A percentile compares a stretch with the other conserved stretches of the same genome.
Evolutionary conservation across 2,329 filamentous ascomycete genomes (phyloP).

Genomic region (Penicillium sclerotigenum): DNA sequence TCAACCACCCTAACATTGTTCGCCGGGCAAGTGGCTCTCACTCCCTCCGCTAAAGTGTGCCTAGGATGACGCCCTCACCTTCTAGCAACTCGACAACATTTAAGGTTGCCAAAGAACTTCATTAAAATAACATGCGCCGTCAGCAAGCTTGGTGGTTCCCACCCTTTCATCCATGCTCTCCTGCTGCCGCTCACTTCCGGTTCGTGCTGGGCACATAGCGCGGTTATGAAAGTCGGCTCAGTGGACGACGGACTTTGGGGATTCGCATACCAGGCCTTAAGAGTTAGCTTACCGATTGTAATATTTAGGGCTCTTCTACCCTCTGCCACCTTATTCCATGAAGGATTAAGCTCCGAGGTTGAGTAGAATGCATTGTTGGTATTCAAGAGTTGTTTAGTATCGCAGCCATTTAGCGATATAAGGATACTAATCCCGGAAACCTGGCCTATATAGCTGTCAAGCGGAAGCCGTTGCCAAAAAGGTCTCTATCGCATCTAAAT

Average conservation of each 20-base stretch:
- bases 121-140: background rate
- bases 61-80: too few species aligned
- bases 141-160: background rate
- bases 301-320: background rate
- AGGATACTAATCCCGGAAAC: constrained; percentile 24
- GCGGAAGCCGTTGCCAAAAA: constrained; percentile 25
- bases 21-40: too few species aligned
- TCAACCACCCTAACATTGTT: too few species aligned
- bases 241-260: background rate
- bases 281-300: constrained; percentile 1
- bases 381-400: constrained; percentile 41
- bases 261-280: constrained; percentile 12
- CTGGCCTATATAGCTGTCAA: constrained; percentile 28
- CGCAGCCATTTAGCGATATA: constrained; percentile 12
- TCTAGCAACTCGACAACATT: too few species aligned
- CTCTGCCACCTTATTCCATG: constrained; percentile 44
- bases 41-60: too few species aligned
- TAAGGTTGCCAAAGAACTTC: background rate
- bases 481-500: constrained; percentile 35
- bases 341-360: constrained; percentile 26
- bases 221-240: constrained; percentile 13
- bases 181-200: background rate
- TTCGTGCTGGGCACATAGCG: constrained; percentile 6
- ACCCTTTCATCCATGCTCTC: background rate
- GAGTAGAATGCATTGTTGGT: constrained; percentile 32